Evolutionary conservation across 805 yeast species (phyloP).

Genomic region (Saccharomycopsis sp.): DNA sequence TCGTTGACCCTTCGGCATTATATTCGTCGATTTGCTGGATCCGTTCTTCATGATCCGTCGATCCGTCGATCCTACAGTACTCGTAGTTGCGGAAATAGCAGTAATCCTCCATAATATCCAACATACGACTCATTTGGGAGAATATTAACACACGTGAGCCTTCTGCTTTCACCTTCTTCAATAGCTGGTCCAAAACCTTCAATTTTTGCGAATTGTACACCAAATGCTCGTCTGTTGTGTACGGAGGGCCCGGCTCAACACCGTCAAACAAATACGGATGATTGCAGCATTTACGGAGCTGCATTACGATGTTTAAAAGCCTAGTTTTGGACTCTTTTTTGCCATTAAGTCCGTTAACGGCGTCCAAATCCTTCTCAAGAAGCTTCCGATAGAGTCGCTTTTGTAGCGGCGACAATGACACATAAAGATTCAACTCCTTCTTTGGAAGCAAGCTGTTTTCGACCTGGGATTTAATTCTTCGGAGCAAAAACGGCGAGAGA

Average conservation of each 20-base stretch:
- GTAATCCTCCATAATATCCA: slow-evolving; percentile 77
- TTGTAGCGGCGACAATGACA: slow-evolving; percentile 76
- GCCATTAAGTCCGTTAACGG: slow-evolving; percentile 77
- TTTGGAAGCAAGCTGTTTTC: slow-evolving; percentile 73
- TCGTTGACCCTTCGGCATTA: slow-evolving; percentile 65
- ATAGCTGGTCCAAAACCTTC: slow-evolving; percentile 60
- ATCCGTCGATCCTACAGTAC: slow-evolving; percentile 79
- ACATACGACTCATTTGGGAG: slow-evolving; percentile 77
- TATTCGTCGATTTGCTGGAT: slow-evolving; percentile 71
- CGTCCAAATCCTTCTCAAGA: slow-evolving; percentile 74
- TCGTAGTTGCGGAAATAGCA: slow-evolving; percentile 61
- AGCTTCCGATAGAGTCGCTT: slow-evolving; percentile 70
- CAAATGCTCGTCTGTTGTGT: slow-evolving; percentile 77
- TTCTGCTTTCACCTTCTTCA: slow-evolving; percentile 54
- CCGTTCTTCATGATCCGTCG: slow-evolving; percentile 74
- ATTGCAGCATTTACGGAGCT: slow-evolving; percentile 75
- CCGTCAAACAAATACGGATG: slow-evolving; percentile 84
- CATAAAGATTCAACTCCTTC: slow-evolving; percentile 65
- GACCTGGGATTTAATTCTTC: slow-evolving; percentile 77
- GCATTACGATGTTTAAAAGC: slow-evolving; percentile 76
- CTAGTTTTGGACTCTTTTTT: slow-evolving; percentile 72
- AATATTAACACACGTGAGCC: slow-evolving; percentile 76
- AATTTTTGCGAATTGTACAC: slow-evolving; percentile 67
- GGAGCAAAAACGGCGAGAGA: slow-evolving; percentile 63
- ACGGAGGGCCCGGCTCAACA: slow-evolving; percentile 88